Evolutionary conservation across 805 yeast genomes (phyloP), one percentile per base, ranked within the genome.

Genomic region (Saturnispora sekii): DNA sequence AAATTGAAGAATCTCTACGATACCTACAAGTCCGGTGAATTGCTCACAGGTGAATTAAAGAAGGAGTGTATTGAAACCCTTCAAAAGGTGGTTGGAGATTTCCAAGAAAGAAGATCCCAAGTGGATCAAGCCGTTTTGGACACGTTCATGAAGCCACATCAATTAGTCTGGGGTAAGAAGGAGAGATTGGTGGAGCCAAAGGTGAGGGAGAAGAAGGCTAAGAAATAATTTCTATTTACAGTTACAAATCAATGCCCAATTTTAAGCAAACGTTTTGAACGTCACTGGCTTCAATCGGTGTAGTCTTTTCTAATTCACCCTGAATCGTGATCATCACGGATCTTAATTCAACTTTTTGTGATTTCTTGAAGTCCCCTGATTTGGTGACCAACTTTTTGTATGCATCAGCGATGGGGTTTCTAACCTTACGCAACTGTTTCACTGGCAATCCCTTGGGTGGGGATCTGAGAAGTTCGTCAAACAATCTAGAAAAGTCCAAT

Each of bases 11-110:
- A 72, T 39, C 67, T 81, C 54, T 76, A 79, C 47, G 73, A 75
- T 34, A 74, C 72, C 35, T 93, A 93, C 67, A 77, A 70, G 60
- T 65, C 70, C 41, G 98, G 98, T 50, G 88, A 84, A 49, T 63
- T 93, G 47, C 70, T 90, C 54, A 84, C 95, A 35, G 96, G 97
- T 52, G 97, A 93, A 66, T 75, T 93, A 81, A 93, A 93, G 73
- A 79, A 84, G 54, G 70, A 79, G 49, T 86, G 96, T 64, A 85
- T 85, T 59, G 82, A 79, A 46, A 78, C 79, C 14, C 71, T 93
- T 57, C 93, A 84, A 64, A 76, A 77, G 51, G 85, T 83, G 57
- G 94, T 93, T 30, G 73, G 70, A 45, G 81, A 64, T 15, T 93
- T 89, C 74, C 98, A 93, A 70, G 84, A 72, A 46, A 76, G 78